phyloP scores from a whole-genome alignment of 768 basidiomycete genomes.

The Boletus reticuloceps region DNA sequence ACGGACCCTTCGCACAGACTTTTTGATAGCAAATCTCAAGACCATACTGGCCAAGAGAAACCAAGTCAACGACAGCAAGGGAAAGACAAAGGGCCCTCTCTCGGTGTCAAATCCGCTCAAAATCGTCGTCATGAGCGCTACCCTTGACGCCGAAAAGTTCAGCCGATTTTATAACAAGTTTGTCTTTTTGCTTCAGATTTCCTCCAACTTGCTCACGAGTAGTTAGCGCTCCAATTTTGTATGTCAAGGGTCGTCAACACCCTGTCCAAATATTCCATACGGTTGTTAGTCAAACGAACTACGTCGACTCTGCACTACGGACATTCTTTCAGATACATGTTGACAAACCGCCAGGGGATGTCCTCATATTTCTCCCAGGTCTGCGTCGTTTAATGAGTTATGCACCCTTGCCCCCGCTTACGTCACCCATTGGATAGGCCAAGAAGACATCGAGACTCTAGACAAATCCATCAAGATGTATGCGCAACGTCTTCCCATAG shows the following conservation, averaged over 20 bases:
- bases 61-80: slow-evolving; percentile 41
- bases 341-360: slow-evolving; percentile 77
- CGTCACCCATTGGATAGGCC: slow-evolving; percentile 49
- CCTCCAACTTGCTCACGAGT: slow-evolving; percentile 2
- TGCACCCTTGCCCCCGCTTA: background rate
- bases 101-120: slow-evolving; percentile 66
- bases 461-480: slow-evolving; percentile 70
- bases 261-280: slow-evolving; percentile 86
- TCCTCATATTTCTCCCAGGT: slow-evolving; percentile 93
- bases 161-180: slow-evolving; percentile 83
- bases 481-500: slow-evolving; percentile 65
- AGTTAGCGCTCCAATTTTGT: slow-evolving; percentile 78
- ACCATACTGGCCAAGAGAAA: slow-evolving; percentile 72
- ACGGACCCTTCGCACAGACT: slow-evolving; percentile 88
- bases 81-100: slow-evolving; percentile 36
- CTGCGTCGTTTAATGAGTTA: background rate
- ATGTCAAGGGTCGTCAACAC: slow-evolving; percentile 91
- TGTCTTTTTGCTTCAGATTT: slow-evolving; percentile 25
- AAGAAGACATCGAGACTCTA: slow-evolving; percentile 94
- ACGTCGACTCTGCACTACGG: slow-evolving; percentile 83
- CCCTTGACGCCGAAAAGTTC: slow-evolving; percentile 94
- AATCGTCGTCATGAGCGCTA: slow-evolving; percentile 96
- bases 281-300: slow-evolving; percentile 71
- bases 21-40: slow-evolving; percentile 90
- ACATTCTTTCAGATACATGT: slow-evolving; percentile 94